phyloP scores from a whole-genome alignment of 352 stramenopile genomes.

The Achlya hypogyna region DNA sequence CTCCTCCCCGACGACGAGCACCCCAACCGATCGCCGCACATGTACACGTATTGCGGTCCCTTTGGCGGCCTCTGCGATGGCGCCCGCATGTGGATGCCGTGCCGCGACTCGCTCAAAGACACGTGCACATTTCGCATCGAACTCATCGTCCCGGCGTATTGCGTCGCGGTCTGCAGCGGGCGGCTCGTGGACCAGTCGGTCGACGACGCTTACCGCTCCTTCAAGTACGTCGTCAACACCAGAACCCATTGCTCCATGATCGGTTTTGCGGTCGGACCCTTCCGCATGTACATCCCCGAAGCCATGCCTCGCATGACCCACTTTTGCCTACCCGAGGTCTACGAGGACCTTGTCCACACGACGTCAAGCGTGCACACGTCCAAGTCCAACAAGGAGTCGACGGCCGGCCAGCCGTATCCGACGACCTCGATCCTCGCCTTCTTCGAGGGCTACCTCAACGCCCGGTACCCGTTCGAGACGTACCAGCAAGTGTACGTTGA shows the following conservation, averaged over 20 bases:
- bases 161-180: constrained; percentile 69
- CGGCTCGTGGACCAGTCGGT: constrained; percentile 79
- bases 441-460: constrained; percentile 61
- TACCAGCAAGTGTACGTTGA: constrained; percentile 85
- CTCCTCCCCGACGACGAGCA: constrained; percentile 51
- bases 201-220: constrained; percentile 52
- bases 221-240: constrained; percentile 66
- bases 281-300: constrained; percentile 57
- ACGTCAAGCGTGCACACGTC: constrained; percentile 39
- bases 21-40: constrained; percentile 62
- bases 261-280: constrained; percentile 72
- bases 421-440: constrained; percentile 59
- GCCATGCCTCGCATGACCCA: constrained; percentile 79
- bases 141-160: constrained; percentile 71
- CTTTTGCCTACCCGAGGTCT: constrained; percentile 67
- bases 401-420: neutral
- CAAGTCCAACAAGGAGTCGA: neutral
- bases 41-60: constrained; percentile 80
- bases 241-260: constrained; percentile 78
- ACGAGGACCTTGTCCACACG: constrained; percentile 66
- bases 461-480: constrained; percentile 73
- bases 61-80: constrained; percentile 76
- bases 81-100: constrained; percentile 79
- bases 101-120: constrained; percentile 59
- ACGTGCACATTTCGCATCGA: constrained; percentile 66